Percentiles rank a stretch among this genome's conserved stretches.
Conservation (phyloP, 179 eudicot genomes). For the Nepenthes alata region DNA sequence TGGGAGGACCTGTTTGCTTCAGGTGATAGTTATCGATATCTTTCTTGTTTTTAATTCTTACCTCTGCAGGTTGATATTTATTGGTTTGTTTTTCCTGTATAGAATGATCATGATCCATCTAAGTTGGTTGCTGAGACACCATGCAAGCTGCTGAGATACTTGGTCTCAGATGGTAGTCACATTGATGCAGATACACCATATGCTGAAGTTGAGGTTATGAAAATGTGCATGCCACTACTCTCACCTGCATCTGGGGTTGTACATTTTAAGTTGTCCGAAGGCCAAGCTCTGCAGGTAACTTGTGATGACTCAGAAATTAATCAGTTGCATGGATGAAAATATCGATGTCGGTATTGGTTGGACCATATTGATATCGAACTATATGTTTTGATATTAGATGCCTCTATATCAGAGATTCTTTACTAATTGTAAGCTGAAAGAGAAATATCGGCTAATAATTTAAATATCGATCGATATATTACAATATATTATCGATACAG, state of each 20-base stretch:
- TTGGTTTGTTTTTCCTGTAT: conserved; percentile 8
- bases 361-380: too few species aligned
- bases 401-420: too few species aligned
- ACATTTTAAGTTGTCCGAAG: conserved; percentile 82
- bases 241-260: conserved; percentile 91
- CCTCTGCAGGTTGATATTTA: conserved; percentile 8
- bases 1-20: conserved; percentile 99
- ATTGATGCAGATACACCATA: conserved; percentile 93
- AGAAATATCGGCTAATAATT: too few species aligned
- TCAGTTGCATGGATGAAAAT: too few species aligned
- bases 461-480: too few species aligned
- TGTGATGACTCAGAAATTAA: neutral
- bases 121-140: conserved; percentile 98
- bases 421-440: too few species aligned
- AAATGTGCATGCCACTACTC: conserved; percentile 99
- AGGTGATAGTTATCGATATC: conserved; percentile 30
- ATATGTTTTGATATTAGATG: too few species aligned
- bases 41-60: conserved; percentile 8
- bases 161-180: conserved; percentile 81
- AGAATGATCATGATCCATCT: conserved; percentile 99
- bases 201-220: conserved; percentile 99
- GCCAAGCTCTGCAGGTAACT: conserved; percentile 97
- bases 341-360: too few species aligned
- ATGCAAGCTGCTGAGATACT: conserved; percentile 83
- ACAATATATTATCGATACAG: too few species aligned